Evolutionary conservation across 1,284 basidiomycete species (phyloP), one percentile per base, ranked within the genome.

Genomic region (Hemileia vastatrix): DNA sequence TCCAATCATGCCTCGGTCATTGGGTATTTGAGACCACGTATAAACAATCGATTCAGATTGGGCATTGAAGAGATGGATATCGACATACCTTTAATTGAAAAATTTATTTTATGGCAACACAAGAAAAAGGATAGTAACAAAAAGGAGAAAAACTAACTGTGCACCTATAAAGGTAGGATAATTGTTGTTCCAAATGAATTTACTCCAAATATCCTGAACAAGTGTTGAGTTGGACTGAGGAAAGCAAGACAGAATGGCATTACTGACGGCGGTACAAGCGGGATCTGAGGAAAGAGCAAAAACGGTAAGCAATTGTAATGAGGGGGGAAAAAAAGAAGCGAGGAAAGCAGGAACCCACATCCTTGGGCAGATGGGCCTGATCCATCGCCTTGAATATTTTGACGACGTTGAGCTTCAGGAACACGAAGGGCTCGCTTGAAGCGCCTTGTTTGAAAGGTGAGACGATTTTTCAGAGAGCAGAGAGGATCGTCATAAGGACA

Each of bases 181-280:
- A 24, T 59, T 59, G 18, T 59, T 59, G 15, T 59, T 59, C 57
- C 57, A 59, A 23, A 59, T 59, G 49, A 59, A 59, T 59, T 59
- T 59, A n/a, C 48, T 51, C 57, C 57, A 59, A 36, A 9, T 59
- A 40, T 59, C 33, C 40, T 59, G 57, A 3, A 59, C 21, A 21
- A 59, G 49, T 8, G 49, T 21, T 19, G 48, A 51, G 27, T 52
- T 48, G 13, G 57, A 32, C 45, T 59, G 19, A 43, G 57, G 57
- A 19, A 59, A 59, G 36, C 57, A 59, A 1, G 57, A 59, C 1
- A 59, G 57, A 27, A 59, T 44, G 13, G 57, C 57, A 31, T 59
- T 59, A 11, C 44, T 49, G n/a, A 59, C 57, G 33, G 57, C 57
- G 18, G 57, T 59, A 36, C 57, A 59, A 19, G 47, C 40, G 8